Evolutionary conservation across 352 stramenopile genomes (phyloP), one percentile per base, ranked within the genome.

Genomic region (Aphanomyces astaci): DNA sequence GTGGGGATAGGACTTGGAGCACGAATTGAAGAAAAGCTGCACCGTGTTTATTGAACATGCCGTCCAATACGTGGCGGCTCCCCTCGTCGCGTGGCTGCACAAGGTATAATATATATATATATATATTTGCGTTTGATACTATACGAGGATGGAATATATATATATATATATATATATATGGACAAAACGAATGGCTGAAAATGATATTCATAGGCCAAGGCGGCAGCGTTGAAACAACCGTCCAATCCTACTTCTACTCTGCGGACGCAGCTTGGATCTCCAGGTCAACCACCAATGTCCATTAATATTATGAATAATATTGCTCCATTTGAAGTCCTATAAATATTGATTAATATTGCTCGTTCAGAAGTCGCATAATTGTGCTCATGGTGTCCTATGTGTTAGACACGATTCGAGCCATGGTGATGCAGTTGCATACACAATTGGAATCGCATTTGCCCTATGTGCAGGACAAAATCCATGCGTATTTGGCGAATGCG

Each of bases 21-120:
- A 80, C 31, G 84, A 90, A 54, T 78, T 94, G 13, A 92, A 91
- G 59, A 85, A 82, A 66, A 91, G 82, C 66, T 94, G 86, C 66
- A 88, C 84, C 1, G 71, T 67, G 0, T 94, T 92, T 63, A 94
- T 94, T 49, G 86, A 94, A 32, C 76, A 78, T 11, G 79, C 88
- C 31, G 63, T 92, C 10, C 75, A 90, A 54, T 76, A 82, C n/a
- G 64, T 85, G 25, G 82, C 82, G 0, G 72, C 75, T 36, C 81
- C 86, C 3, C 49, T 94, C 52, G 75, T 89, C 7, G 45, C 64
- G 10, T 45, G 90, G 24, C 79, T 91, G 73, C 89, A 88, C 67
- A 81, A 89, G 71, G 82, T 90, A 76, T n/a, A n/a, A n/a, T n/a
- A n/a, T n/a, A n/a, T n/a, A n/a, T n/a, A n/a, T n/a, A n/a, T n/a